phyloP scores from a whole-genome alignment of 2,329 filamentous ascomycete genomes.

The Dactylellina sp. region DNA sequence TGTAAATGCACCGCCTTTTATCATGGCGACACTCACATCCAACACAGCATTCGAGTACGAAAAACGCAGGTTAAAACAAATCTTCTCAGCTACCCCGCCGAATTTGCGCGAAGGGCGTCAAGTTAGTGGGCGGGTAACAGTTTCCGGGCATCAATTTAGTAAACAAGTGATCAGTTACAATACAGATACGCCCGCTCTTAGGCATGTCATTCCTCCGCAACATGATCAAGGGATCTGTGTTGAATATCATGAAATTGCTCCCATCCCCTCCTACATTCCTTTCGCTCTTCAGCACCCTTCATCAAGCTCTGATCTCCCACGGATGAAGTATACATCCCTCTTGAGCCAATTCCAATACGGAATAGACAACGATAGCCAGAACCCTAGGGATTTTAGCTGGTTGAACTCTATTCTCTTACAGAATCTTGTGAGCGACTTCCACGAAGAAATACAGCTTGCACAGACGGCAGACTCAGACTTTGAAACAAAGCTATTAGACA shows the following conservation, averaged over 20 bases:
- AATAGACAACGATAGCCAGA: neutral
- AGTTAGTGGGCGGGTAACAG: neutral
- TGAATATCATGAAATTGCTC: constrained; percentile 3
- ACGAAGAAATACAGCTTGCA: constrained; percentile 5
- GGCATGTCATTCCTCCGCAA: neutral
- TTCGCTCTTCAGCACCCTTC: neutral
- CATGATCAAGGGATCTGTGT: neutral
- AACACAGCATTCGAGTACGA: neutral
- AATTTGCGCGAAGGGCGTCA: neutral
- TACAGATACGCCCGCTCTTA: neutral
- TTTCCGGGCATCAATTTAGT: neutral
- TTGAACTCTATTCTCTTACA: neutral
- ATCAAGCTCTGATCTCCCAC: constrained; percentile 1
- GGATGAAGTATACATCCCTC: constrained; percentile 11
- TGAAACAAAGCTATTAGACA: constrained; percentile 3
- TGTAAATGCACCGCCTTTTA: too few relatives aligned
- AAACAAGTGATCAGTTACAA: too few relatives aligned
- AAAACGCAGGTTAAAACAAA: neutral
- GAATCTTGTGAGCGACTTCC: neutral
- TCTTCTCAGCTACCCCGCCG: constrained; percentile 1
- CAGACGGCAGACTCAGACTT: neutral
- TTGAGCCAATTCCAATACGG: constrained; percentile 8
- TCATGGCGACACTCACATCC: too few relatives aligned
- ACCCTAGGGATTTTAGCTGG: neutral
- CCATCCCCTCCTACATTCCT: neutral